phyloP scores from a whole-genome alignment of 2,329 filamentous ascomycete genomes.

The Eutypella sp. region DNA sequence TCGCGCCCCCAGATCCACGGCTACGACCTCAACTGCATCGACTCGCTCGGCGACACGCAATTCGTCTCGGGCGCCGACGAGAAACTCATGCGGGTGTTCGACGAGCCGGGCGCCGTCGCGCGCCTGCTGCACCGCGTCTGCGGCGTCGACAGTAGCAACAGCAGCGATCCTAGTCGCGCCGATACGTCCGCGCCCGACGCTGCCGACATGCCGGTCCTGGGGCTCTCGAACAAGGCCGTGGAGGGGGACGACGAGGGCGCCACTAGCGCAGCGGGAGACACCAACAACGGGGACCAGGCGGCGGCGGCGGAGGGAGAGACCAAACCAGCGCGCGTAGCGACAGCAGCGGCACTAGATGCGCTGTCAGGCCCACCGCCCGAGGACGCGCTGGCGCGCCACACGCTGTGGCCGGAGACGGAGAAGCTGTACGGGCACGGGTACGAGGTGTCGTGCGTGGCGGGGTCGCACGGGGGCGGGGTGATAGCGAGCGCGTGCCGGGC shows the following conservation, averaged over 20 bases:
- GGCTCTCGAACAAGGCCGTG: conserved; percentile 92
- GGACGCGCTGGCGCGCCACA: conserved; percentile 82
- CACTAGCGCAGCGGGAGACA: not conserved
- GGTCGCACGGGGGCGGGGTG: conserved; percentile 66
- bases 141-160: conserved; percentile 43
- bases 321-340: not conserved
- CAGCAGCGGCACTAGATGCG: not conserved
- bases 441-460: conserved; percentile 84
- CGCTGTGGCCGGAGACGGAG: conserved; percentile 91
- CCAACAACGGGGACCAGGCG: not conserved
- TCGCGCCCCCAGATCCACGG: conserved; percentile 94
- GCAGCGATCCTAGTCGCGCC: conserved; percentile 24
- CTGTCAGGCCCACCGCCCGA: conserved; percentile 65
- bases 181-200: conserved; percentile 57
- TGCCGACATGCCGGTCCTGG: conserved; percentile 90
- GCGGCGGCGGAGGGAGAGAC: not conserved
- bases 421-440: conserved; percentile 98
- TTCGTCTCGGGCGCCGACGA: conserved; percentile 97
- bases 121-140: conserved; percentile 65
- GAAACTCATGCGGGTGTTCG: conserved; percentile 95
- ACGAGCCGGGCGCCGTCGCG: conserved; percentile 79
- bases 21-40: conserved; percentile 94
- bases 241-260: conserved; percentile 45
- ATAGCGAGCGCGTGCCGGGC: conserved; percentile 92
- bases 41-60: conserved; percentile 63